phyloP scores from a whole-genome alignment of 495 filamentous ascomycete genomes.

The Penicillium desertorum region DNA sequence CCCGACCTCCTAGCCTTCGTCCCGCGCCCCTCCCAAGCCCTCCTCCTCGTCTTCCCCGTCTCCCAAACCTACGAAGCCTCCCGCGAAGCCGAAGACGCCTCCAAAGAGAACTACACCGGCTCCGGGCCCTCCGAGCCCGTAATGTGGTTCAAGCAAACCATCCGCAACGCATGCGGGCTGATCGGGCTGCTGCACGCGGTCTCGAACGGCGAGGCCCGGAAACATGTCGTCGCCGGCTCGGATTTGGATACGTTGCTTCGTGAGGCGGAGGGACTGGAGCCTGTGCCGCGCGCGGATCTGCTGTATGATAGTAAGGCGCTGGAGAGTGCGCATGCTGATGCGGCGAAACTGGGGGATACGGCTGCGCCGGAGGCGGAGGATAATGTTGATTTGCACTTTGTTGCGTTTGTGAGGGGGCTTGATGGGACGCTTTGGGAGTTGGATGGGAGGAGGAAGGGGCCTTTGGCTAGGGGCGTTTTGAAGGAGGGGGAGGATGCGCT shows the following conservation, averaged over 20 bases:
- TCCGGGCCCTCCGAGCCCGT: slow-evolving; percentile 58
- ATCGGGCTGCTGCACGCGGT: slow-evolving; percentile 79
- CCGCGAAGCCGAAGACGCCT: slow-evolving; percentile 62
- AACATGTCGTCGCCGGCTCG: slow-evolving; percentile 44
- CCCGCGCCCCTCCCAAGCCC: slow-evolving; percentile 76
- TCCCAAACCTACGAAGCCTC: slow-evolving; percentile 66
- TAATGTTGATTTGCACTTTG: slow-evolving; percentile 76
- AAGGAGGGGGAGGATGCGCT: slow-evolving; percentile 63
- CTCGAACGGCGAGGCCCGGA: slow-evolving; percentile 56
- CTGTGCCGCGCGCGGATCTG: slow-evolving; percentile 61
- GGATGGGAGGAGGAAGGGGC: slow-evolving; percentile 74
- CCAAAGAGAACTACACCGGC: slow-evolving; percentile 51
- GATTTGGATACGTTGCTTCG: slow-evolving; percentile 49
- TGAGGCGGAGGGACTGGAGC: slow-evolving; percentile 44
- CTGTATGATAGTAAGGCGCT: slow-evolving; percentile 71
- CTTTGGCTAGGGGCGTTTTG: slow-evolving; percentile 58
- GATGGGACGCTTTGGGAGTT: slow-evolving; percentile 79
- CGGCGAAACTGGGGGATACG: slow-evolving; percentile 71
- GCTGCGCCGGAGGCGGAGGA: slow-evolving; percentile 65
- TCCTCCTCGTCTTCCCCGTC: slow-evolving; percentile 84
- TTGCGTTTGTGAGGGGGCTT: slow-evolving; percentile 76
- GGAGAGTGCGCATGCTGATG: slow-evolving; percentile 69
- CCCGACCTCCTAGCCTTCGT: slow-evolving; percentile 75
- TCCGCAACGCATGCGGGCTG: slow-evolving; percentile 81
- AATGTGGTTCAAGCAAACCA: slow-evolving; percentile 91